Conservation (phyloP, 129 eudicot genomes). For the Cynara cardunculus region DNA sequence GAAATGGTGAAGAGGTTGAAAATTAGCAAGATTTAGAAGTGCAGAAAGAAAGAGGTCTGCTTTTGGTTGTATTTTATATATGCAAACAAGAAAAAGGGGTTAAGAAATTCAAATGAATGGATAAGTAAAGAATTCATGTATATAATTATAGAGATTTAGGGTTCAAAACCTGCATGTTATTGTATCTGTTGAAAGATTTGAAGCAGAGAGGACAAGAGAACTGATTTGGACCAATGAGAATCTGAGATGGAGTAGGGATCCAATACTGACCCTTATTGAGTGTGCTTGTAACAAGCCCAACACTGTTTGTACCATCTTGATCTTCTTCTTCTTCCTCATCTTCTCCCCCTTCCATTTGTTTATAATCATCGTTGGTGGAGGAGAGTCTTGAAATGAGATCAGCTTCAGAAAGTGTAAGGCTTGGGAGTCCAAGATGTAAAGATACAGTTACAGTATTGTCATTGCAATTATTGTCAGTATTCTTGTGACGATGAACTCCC, state of each 20-base stretch:
- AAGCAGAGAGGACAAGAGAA: slow-evolving; percentile 63
- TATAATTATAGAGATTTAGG: slow-evolving; percentile 9
- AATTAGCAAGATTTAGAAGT: background rate
- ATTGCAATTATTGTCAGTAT: background rate
- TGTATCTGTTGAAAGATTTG: slow-evolving; percentile 71
- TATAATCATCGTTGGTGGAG: background rate
- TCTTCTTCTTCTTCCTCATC: background rate
- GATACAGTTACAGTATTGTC: slow-evolving; percentile 36
- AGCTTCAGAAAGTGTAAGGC: slow-evolving; percentile 31
- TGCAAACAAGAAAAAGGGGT: background rate
- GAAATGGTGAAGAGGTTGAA: background rate
- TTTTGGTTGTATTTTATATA: background rate
- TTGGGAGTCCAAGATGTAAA: slow-evolving; percentile 55
- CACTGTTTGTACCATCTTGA: slow-evolving; percentile 16
- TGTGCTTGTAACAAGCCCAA: slow-evolving; percentile 34
- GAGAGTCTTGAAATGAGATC: slow-evolving; percentile 9
- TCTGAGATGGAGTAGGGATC: slow-evolving; percentile 68
- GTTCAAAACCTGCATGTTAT: slow-evolving; percentile 49
- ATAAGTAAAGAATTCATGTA: background rate
- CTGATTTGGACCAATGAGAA: slow-evolving; percentile 61
- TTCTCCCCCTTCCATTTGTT: background rate
- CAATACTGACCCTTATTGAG: slow-evolving; percentile 46
- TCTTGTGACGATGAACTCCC: background rate
- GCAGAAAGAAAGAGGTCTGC: slow-evolving; percentile 9
- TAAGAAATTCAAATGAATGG: background rate